Conservation (phyloP, 2,329 filamentous ascomycete species). For the Ophiostoma sp. region DNA sequence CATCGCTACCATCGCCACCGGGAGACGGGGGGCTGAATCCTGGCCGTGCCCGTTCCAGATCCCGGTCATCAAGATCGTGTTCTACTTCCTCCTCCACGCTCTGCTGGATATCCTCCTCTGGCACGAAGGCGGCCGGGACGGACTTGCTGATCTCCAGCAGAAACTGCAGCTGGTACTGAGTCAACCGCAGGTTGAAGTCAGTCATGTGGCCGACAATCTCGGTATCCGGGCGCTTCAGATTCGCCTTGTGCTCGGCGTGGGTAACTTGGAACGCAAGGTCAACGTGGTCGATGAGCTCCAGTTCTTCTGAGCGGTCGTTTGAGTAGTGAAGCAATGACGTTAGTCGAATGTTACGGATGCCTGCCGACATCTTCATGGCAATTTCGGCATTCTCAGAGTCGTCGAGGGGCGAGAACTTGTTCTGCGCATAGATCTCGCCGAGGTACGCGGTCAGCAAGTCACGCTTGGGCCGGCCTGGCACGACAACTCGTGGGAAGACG, state of each 20-base stretch:
- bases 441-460: conserved; percentile 91
- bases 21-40: conserved; percentile 33
- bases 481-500: conserved; percentile 81
- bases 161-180: conserved; percentile 88
- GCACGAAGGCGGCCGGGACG: conserved; percentile 80
- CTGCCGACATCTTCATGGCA: conserved; percentile 86
- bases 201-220: conserved; percentile 92
- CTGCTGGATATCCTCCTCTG: conserved; percentile 59
- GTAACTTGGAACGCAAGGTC: conserved; percentile 91
- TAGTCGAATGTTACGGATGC: conserved; percentile 86
- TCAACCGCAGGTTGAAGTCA: conserved; percentile 85
- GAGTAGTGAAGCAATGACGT: conserved; percentile 87
- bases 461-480: conserved; percentile 66
- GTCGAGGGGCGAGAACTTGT: conserved; percentile 83
- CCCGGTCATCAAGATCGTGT: conserved; percentile 66
- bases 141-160: conserved; percentile 83
- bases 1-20: conserved; percentile 31
- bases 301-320: conserved; percentile 71
- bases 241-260: conserved; percentile 80
- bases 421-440: conserved; percentile 96
- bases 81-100: conserved; percentile 68
- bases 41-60: conserved; percentile 51
- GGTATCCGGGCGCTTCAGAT: conserved; percentile 78
- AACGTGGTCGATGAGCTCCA: conserved; percentile 96
- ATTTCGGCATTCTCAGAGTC: conserved; percentile 71